Evolutionary conservation across 345 rosid genomes (phyloP), one percentile per base, ranked within the genome.

Genomic region (Conringia planisiliqua): DNA sequence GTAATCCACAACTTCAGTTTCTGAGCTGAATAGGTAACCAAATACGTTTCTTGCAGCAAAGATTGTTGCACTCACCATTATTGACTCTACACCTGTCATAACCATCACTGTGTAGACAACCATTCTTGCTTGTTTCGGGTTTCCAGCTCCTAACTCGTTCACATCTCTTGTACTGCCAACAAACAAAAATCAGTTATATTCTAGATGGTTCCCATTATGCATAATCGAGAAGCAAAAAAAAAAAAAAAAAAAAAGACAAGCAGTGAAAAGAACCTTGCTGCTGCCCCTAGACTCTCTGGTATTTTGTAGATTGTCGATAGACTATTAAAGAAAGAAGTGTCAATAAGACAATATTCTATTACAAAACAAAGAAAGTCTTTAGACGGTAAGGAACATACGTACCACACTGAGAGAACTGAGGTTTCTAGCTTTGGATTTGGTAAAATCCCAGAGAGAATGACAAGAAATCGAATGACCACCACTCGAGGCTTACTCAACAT

Each of bases 361-460:
- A 9, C 27, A 4, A 18, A 9, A 48, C 13, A 14, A 36, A 9
- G 10, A 3, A 1, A 11, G 1, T 36, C n/a, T n/a, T n/a, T 48
- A 20, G 33, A 24, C 33, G 52, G 27, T 1, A 22, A 46, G 18
- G 3, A 66, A 50, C 88, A 68, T 85, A 91, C 97, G n/a, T n/a
- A n/a, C n/a, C 97, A 89, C 4, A 91, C 83, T 6, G 98, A 91
- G 7, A 90, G 84, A 66, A 89, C 95, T 4, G 97, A 91, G 68
- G 97, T 81, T 81, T 89, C 97, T 35, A 94, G 96, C 87, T 86
- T 68, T 0, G 95, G 95, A 79, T 89, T 91, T 11, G 96, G 95
- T 26, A 91, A 65, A 87, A 50, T 62, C 8, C 98, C 97, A 16
- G 95, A 94, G 36, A 94, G 84, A 82, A 94, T 47, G 60, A 83